Evolutionary conservation across 176 grass and related monocot genomes (phyloP).

Genomic region (Eragrostis curvula): DNA sequence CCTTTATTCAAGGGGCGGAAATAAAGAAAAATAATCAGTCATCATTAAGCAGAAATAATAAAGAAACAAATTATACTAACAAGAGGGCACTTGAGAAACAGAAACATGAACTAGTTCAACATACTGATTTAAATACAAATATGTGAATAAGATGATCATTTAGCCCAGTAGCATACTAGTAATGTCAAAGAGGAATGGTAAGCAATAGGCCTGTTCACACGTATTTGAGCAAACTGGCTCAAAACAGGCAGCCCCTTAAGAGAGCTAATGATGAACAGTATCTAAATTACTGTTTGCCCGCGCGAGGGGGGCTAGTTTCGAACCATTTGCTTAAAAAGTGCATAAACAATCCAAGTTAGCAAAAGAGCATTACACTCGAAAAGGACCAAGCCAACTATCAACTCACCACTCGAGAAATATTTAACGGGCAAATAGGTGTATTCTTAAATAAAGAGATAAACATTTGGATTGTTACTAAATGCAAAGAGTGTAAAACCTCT

Average conservation of each 20-base stretch:
- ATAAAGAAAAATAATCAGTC: slow-evolving; percentile 44
- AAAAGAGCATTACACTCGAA: not conserved
- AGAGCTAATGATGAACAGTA: not conserved
- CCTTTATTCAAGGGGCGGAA: slow-evolving; percentile 54
- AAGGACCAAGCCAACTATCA: not conserved
- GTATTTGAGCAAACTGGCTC: not conserved
- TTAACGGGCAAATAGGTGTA: not conserved
- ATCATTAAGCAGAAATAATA: slow-evolving; percentile 24
- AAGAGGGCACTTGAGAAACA: slow-evolving; percentile 10
- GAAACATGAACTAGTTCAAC: slow-evolving; percentile 1
- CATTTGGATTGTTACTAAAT: slow-evolving; percentile 1
- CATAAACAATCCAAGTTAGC: not conserved
- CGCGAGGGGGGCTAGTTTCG: not conserved
- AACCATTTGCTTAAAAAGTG: not conserved
- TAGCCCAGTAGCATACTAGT: not conserved
- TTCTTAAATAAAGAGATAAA: not conserved
- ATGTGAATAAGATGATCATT: not conserved
- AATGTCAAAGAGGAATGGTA: slow-evolving; percentile 3
- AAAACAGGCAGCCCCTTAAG: not conserved
- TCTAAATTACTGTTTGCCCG: not conserved
- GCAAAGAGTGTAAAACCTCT: not conserved
- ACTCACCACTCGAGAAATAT: not conserved
- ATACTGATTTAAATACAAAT: slow-evolving; percentile 2
- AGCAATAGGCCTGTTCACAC: not conserved
- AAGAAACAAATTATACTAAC: slow-evolving; percentile 8